Percentiles rank a stretch among this genome's conserved stretches.
phyloP scores from a whole-genome alignment of 805 yeast species.

The Candida maris region DNA sequence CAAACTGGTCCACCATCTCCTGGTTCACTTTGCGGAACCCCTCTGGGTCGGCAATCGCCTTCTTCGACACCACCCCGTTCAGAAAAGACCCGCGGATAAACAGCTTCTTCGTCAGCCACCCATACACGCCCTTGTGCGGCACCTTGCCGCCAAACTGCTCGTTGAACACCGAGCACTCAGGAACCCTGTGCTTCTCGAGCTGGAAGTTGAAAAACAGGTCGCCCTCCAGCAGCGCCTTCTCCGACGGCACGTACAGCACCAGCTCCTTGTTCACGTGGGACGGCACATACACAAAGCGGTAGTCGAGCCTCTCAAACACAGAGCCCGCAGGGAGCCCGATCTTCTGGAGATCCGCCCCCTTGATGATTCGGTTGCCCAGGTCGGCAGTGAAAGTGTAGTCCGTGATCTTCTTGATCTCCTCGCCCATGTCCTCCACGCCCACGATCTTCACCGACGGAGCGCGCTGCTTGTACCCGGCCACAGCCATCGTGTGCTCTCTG shows the following conservation, averaged over 20 bases:
- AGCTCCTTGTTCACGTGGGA: constrained; percentile 57
- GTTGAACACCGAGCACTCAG: constrained; percentile 28
- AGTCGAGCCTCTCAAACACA: constrained; percentile 35
- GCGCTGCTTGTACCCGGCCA: constrained; percentile 45
- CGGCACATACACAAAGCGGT: constrained; percentile 57
- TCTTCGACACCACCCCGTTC: constrained; percentile 2
- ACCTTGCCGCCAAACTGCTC: constrained; percentile 42
- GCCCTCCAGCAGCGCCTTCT: constrained; percentile 53
- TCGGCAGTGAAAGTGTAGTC: constrained; percentile 38
- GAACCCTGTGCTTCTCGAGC: constrained; percentile 39
- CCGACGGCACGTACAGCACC: constrained; percentile 43
- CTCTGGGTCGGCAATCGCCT: constrained; percentile 10
- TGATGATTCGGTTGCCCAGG: constrained; percentile 35
- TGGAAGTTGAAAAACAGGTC: constrained; percentile 61
- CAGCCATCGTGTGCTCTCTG: constrained; percentile 62
- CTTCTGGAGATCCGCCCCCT: constrained; percentile 30
- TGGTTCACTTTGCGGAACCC: constrained; percentile 20
- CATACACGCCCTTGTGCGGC: constrained; percentile 41
- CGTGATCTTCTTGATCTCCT: constrained; percentile 34
- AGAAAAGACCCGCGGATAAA: constrained; percentile 16
- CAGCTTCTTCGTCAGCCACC: constrained; percentile 18
- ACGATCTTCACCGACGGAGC: constrained; percentile 51
- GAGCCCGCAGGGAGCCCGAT: constrained; percentile 31
- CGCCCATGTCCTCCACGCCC: constrained; percentile 44
- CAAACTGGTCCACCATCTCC: constrained; percentile 36